Conservation (phyloP, 331 rosid genomes). For the Malus hybrid region DNA sequence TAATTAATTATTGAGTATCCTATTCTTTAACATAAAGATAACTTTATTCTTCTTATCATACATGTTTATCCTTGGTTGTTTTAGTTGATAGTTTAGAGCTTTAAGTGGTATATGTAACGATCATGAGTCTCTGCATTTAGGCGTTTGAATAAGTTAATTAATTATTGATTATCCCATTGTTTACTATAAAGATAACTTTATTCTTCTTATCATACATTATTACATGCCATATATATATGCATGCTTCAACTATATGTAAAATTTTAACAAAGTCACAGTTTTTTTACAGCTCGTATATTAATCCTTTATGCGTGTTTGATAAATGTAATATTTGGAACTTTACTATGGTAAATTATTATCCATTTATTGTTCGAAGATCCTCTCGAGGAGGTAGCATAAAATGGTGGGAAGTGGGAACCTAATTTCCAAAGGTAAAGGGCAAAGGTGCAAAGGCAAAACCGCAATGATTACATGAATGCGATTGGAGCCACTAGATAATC, state of each 20-base stretch:
- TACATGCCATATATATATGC: no score
- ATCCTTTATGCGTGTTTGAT: background rate
- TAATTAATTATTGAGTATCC: no score
- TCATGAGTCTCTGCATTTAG: background rate
- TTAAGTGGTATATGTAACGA: no score
- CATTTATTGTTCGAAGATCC: background rate
- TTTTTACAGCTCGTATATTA: background rate
- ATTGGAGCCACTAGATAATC: conserved; percentile 51
- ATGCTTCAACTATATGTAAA: no score
- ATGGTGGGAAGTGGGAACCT: background rate
- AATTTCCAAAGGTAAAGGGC: conserved; percentile 5
- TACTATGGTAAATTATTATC: background rate
- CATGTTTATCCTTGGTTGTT: no score
- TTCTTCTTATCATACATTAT: no score
- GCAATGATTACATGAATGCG: conserved; percentile 50
- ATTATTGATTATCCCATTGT: background rate
- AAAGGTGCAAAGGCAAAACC: conserved; percentile 18
- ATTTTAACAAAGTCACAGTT: no score
- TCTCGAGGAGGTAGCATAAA: background rate
- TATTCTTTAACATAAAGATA: no score
- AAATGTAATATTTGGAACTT: background rate
- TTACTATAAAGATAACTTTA: no score
- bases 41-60: no score
- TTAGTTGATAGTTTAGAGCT: no score
- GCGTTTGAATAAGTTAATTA: background rate